These are phyloP conservation scores for Aphanomyces stellatus DNA, from an alignment of 352 stramenopile species.

Conservation along the genomic window DNA sequence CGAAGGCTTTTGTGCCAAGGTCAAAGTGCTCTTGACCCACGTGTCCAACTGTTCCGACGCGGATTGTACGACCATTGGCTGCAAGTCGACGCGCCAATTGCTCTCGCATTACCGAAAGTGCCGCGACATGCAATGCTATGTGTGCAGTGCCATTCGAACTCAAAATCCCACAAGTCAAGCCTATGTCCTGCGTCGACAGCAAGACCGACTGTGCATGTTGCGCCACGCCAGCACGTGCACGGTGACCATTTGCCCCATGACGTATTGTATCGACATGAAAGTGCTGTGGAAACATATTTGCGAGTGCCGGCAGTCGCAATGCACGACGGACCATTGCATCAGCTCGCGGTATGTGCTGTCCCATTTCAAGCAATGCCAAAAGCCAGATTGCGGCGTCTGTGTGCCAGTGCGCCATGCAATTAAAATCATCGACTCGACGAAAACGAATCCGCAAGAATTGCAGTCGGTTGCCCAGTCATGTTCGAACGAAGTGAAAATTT, in stretches of 20 bases:
- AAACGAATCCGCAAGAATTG: slow-evolving; percentile 59
- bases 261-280: slow-evolving; percentile 84
- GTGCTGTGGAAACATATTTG: slow-evolving; percentile 88
- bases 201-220: slow-evolving; percentile 82
- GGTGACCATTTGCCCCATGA: slow-evolving; percentile 53
- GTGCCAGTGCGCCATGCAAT: slow-evolving; percentile 80
- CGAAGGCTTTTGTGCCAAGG: slow-evolving; percentile 77
- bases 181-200: slow-evolving; percentile 74
- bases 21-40: slow-evolving; percentile 68
- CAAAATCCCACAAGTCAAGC: slow-evolving; percentile 83
- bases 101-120: slow-evolving; percentile 85
- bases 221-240: slow-evolving; percentile 77
- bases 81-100: slow-evolving; percentile 79
- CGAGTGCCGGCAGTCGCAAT: slow-evolving; percentile 82
- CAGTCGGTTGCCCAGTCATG: slow-evolving; percentile 60
- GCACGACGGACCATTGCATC: slow-evolving; percentile 81
- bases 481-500: slow-evolving; percentile 56
- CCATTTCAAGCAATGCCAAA: slow-evolving; percentile 88
- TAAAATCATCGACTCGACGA: slow-evolving; percentile 80
- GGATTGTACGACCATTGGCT: slow-evolving; percentile 79
- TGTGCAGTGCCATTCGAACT: slow-evolving; percentile 81
- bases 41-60: slow-evolving; percentile 78
- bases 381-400: slow-evolving; percentile 86
- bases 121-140: slow-evolving; percentile 77
- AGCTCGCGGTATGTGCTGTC: slow-evolving; percentile 82